Evolutionary conservation across 768 basidiomycete species (phyloP), one percentile per base, ranked within the genome.

Genomic region (Mycena chlorophos): DNA sequence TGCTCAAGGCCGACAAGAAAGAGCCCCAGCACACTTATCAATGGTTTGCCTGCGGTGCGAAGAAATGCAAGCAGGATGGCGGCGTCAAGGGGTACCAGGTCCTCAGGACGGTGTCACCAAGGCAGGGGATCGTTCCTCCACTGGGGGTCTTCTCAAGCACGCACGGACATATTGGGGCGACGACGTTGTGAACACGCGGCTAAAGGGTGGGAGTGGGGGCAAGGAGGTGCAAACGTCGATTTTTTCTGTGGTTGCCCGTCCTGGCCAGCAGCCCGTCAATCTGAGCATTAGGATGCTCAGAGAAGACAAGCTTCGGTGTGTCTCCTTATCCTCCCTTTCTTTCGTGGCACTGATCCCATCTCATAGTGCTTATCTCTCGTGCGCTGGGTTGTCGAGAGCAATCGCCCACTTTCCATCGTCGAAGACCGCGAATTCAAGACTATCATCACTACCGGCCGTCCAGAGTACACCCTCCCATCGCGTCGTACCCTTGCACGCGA

Each of bases 351-450:
- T 22, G 23, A 50, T 50, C 31, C 26, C 23, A 31, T 50, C 25
- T 39, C 31, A 23, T 26, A 72, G 68, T 17, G 69, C 66, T 37
- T 10, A 0, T 53, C 71, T 23, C 57, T 73, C 38, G 73, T 76
- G 0, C 60, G 62, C 0, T 79, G 77, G 77, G 60, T 77, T 0
- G 43, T 71, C 0, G 67, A 74, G 38, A 69, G 63, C 31, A 46
- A 64, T 8, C 64, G 67, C 0, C 76, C 75, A 0, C 73, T 75
- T 52, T 54, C 57, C 0, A 74, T 76, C 19, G 66, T 75, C 4
- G 59, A 70, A 12, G 73, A 79, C 50, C 51, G 58, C 0, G 72
- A 66, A 0, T 77, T 72, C 49, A 30, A 55, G 14, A 60, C 22
- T 14, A 53, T 73, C 19, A 74, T 73, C 66, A 72, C 65, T 46